phyloP scores from a whole-genome alignment of 2,329 filamentous ascomycete species.

The Colletotrichum acutatum region DNA sequence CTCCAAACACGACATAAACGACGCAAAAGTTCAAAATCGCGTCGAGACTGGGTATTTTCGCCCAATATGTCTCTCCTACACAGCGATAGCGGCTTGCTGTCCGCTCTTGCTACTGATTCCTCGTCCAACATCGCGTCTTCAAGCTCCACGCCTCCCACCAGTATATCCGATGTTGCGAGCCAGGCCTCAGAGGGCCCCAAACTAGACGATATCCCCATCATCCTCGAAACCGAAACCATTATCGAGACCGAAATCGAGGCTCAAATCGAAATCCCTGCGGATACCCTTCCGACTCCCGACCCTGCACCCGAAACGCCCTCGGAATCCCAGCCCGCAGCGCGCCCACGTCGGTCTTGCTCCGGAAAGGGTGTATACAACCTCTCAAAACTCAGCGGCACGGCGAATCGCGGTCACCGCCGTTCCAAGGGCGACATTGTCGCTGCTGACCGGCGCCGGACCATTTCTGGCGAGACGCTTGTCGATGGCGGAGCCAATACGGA shows the following conservation, averaged over 20 bases:
- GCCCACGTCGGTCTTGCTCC: conserved; percentile 66
- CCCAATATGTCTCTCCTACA: conserved; percentile 44
- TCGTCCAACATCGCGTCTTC: conserved; percentile 65
- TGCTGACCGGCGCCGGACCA: conserved; percentile 56
- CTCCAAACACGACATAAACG: background rate
- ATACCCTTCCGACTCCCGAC: background rate
- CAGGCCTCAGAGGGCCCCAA: conserved; percentile 59
- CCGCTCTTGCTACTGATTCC: conserved; percentile 47
- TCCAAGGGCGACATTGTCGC: conserved; percentile 60
- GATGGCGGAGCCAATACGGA: conserved; percentile 38
- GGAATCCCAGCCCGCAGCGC: conserved; percentile 48
- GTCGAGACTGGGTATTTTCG: conserved; percentile 28
- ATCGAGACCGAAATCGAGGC: conserved; percentile 26
- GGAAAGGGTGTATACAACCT: conserved; percentile 75
- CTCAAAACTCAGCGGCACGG: conserved; percentile 70
- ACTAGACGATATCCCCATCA: conserved; percentile 42
- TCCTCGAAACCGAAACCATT: conserved; percentile 32
- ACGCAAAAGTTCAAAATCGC: conserved; percentile 25
- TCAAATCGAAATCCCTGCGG: conserved; percentile 27
- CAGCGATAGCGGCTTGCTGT: conserved; percentile 45
- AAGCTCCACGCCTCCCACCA: conserved; percentile 74
- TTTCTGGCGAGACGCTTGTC: conserved; percentile 53
- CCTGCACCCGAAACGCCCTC: conserved; percentile 19
- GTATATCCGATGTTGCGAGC: conserved; percentile 71
- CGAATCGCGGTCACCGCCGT: conserved; percentile 67